Base-by-base conservation (phyloP, 2,329 filamentous ascomycete genomes). In the Rutstroemia sp. region DNA sequence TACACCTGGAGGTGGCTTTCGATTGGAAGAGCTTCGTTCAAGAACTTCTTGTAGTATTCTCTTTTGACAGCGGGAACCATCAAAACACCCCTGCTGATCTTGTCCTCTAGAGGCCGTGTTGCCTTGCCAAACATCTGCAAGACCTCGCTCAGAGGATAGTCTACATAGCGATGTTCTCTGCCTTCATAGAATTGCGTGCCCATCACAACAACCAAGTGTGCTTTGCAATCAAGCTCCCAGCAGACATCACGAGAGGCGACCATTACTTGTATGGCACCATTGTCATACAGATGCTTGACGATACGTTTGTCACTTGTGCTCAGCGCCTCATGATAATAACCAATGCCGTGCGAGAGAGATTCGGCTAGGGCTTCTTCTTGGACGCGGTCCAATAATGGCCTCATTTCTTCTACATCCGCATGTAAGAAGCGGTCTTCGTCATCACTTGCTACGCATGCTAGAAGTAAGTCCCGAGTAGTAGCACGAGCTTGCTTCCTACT, bases 61-160 rank as follows among this genome's bases (percentile, higher is more conserved):
- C 94, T 86, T 78, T 95, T 96, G 48, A 95, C 90, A 17, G 88
- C 86, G 2, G 92, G 91, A 10, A 96, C 83, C 94, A 99, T 97
- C 46, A 99, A 78, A n/a, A 99, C 89, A 63, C 92, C 95, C 60
- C 89, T 89, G 47, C 88, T 87, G 57, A 87, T 81, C 57, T 88
- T 89, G 66, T 96, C 91, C 67, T 85, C 80, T 3, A 86, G 81
- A 1, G 90, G 84, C 42, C 88, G 84, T 54, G 92, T 84, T 39
- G 94, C 89, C 72, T 94, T 95, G 64, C 94, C 94, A 65, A 97
- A 96, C 92, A 99, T 99, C 68, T 99, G 94, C 55, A 99, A 75
- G 16, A 99, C 84, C 69, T 99, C 94, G 67, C 88, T 92, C 62
- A 97, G 83, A 4, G 91, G 88, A 67, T 99, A 99, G 72, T 99